Percentiles rank a stretch among this genome's conserved stretches.
These are phyloP conservation scores for Vaucheria bursata DNA, from an alignment of 352 stramenopile species.

Conservation along the genomic window DNA sequence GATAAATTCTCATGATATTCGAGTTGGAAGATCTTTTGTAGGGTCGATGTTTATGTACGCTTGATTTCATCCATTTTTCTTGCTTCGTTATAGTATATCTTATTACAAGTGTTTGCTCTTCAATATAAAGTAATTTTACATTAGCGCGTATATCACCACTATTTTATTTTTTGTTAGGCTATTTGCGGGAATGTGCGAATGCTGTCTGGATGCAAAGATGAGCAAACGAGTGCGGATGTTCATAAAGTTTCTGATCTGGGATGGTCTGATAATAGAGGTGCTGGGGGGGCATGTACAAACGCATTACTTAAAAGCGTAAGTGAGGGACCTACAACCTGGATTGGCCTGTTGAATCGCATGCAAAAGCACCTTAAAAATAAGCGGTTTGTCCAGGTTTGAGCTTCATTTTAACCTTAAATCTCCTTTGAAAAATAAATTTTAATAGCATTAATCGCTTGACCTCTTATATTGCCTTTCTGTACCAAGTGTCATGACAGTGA, in stretches of 20 bases:
- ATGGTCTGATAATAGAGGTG: slow-evolving; percentile 15
- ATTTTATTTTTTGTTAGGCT: background rate
- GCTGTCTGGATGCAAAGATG: slow-evolving; percentile 35
- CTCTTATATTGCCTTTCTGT: background rate
- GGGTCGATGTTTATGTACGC: no score
- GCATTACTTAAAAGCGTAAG: slow-evolving; percentile 24
- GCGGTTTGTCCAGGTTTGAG: slow-evolving; percentile 29
- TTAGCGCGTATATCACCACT: no score
- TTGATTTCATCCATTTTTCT: no score
- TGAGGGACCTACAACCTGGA: slow-evolving; percentile 1
- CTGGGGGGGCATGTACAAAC: slow-evolving; percentile 43
- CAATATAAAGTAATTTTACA: no score
- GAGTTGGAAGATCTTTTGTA: no score
- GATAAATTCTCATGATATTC: no score
- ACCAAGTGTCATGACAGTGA: background rate
- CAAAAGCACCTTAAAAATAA: slow-evolving; percentile 23
- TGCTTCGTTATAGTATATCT: no score
- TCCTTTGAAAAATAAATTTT: background rate
- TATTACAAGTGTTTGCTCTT: no score
- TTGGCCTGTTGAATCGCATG: slow-evolving; percentile 35
- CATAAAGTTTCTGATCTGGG: slow-evolving; percentile 36
- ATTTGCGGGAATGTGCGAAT: slow-evolving; percentile 10
- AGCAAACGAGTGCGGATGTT: slow-evolving; percentile 33
- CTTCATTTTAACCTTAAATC: background rate
- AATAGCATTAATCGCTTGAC: background rate